Evolutionary conservation across 2,329 filamentous ascomycete genomes (phyloP).

Genomic region (Tolypocladium tropicale): DNA sequence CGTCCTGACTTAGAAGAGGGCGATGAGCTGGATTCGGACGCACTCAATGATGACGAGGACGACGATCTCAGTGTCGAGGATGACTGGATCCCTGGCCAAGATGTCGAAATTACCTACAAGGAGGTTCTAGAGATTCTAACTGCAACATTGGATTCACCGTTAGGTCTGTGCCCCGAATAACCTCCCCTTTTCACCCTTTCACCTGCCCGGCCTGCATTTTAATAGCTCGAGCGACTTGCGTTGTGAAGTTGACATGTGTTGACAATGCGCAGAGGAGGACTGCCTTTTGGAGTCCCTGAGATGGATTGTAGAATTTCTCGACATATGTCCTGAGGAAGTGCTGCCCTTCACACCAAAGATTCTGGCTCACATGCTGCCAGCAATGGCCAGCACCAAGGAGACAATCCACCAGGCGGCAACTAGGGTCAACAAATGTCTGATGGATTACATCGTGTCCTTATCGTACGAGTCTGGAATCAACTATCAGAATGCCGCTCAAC

Average conservation of each 20-base stretch:
- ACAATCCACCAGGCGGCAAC: conserved; percentile 80
- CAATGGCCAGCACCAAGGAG: conserved; percentile 86
- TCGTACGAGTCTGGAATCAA: conserved; percentile 52
- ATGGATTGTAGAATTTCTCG: conserved; percentile 94
- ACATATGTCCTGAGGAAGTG: conserved; percentile 95
- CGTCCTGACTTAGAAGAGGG: conserved; percentile 49
- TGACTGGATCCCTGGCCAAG: conserved; percentile 95
- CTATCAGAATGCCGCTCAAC: conserved; percentile 10
- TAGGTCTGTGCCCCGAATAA: conserved; percentile 42
- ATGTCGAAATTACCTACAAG: conserved; percentile 87
- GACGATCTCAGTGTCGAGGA: conserved; percentile 55
- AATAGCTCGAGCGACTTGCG: neutral
- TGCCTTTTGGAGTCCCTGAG: conserved; percentile 82
- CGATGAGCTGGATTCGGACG: conserved; percentile 48
- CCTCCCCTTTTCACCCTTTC: neutral
- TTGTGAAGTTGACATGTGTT: neutral
- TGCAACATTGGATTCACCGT: conserved; percentile 72
- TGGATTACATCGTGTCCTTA: conserved; percentile 89
- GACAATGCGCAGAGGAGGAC: conserved; percentile 58
- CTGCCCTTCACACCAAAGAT: conserved; percentile 89
- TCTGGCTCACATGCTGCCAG: conserved; percentile 81
- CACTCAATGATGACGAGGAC: conserved; percentile 31
- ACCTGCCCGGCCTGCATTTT: neutral
- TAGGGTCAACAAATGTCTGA: conserved; percentile 80
- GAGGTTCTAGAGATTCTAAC: conserved; percentile 89